Percentiles rank a stretch among this genome's conserved stretches.
Conservation (phyloP, 805 yeast species). For the Barnettozyma californica region DNA sequence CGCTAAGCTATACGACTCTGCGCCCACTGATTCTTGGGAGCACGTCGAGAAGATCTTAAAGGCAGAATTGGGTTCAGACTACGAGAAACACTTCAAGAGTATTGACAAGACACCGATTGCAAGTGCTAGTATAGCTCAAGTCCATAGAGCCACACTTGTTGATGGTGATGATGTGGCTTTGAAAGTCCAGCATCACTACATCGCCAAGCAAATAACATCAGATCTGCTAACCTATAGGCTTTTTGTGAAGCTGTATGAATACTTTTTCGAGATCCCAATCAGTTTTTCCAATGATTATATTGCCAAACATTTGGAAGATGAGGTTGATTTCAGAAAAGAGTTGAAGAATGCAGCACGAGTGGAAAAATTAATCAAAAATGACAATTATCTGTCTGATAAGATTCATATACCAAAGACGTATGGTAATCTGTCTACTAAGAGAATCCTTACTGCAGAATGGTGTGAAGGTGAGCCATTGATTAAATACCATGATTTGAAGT, state of each 20-base stretch:
- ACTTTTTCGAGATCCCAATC: constrained; percentile 60
- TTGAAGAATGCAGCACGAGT: constrained; percentile 44
- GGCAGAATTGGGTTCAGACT: constrained; percentile 38
- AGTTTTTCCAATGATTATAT: constrained; percentile 51
- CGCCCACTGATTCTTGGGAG: constrained; percentile 55
- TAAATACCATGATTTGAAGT: constrained; percentile 37
- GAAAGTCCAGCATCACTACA: constrained; percentile 61
- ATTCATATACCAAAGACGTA: constrained; percentile 55
- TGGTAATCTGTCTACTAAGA: constrained; percentile 38
- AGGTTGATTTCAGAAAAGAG: constrained; percentile 58
- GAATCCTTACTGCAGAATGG: constrained; percentile 68
- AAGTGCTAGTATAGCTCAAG: constrained; percentile 73
- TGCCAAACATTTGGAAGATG: constrained; percentile 50
- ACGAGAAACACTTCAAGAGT: constrained; percentile 34
- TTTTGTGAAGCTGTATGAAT: constrained; percentile 48
- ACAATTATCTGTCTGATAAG: constrained; percentile 33
- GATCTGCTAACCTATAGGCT: constrained; percentile 56
- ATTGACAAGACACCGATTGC: constrained; percentile 61
- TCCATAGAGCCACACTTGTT: constrained; percentile 47
- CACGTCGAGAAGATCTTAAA: constrained; percentile 36
- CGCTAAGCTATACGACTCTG: constrained; percentile 56
- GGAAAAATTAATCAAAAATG: constrained; percentile 34
- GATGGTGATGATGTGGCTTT: constrained; percentile 54
- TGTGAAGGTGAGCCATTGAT: constrained; percentile 62
- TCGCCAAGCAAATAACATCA: constrained; percentile 51